Base-by-base conservation (phyloP, 2,329 filamentous ascomycete genomes). In the Peltaster fructicola region DNA sequence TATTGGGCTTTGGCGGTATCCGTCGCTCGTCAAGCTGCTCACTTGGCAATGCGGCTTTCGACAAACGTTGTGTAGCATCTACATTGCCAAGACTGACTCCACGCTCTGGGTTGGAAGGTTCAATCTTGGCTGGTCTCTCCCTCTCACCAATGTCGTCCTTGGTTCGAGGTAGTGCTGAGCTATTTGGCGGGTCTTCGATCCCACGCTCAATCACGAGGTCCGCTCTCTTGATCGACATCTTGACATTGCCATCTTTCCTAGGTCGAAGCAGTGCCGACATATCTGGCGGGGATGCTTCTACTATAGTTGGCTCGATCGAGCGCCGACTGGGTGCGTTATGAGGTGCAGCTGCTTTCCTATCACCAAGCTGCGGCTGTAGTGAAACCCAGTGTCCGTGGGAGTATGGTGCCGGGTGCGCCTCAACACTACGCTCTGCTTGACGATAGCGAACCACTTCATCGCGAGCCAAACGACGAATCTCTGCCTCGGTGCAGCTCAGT, bases 391-490 rank as follows among this genome's bases (percentile, higher is more conserved):
- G 33, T 7, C 45, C 43, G 34, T 48, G 42, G 15, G 39, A 38
- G 18, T 41, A 50, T 6, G 40, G 26, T 14, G 37, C 30, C 3
- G 33, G 31, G 29, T 49, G 45, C 10, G 34, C 32, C 17, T 46
- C 39, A 19, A 50, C 27, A 27, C 34, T 42, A n/a, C 45, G 38
- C 32, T 50, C 46, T 5, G 39, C 40, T 25, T 41, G 37, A 10
- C 45, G 38, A 26, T 47, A 50, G 7, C 37, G 37, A 13, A 38
- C 37, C 18, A 50, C 35, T 22, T 50, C 47, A 15, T 50, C 44
- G 14, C 45, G 35, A 15, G 45, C 44, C 18, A 50, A 40, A 20
- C 29, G 35, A 3, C 45, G 36, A 15, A 49, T 40, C 15, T 46
- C 39, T 5, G 25, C 22, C 17, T 39, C 33, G 4, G 33, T 25